Evolutionary conservation across 1,139 yeast species (phyloP).

Genomic region (Arxiozyma telluris): DNA sequence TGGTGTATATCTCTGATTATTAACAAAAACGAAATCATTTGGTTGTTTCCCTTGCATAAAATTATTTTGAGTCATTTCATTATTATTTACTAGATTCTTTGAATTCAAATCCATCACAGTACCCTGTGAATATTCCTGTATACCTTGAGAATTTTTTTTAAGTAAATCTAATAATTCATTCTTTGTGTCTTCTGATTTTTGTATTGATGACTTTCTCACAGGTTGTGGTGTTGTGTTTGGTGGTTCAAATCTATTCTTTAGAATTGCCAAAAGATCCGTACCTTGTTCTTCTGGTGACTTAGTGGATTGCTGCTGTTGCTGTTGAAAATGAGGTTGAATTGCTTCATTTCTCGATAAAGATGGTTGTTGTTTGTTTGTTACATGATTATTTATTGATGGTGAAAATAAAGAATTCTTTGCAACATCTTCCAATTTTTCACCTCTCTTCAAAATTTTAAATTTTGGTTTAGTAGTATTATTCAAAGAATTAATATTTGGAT

Average conservation of each 20-base stretch:
- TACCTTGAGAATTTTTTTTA: conserved; percentile 5
- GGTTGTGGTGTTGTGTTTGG: not conserved
- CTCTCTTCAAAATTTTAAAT: conserved; percentile 31
- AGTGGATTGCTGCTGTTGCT: not conserved
- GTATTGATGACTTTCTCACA: not conserved
- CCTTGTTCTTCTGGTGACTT: not conserved
- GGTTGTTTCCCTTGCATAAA: not conserved
- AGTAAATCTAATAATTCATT: conserved; percentile 10
- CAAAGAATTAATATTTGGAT: not conserved
- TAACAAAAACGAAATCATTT: not conserved
- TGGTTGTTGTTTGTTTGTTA: not conserved
- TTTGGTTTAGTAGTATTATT: conserved; percentile 18
- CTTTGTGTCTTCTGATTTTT: conserved; percentile 3
- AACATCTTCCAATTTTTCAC: conserved; percentile 20
- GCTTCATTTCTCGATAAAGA: not conserved
- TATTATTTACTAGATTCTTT: not conserved
- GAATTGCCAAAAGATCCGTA: conserved; percentile 7
- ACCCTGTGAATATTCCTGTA: not conserved
- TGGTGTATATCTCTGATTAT: not conserved
- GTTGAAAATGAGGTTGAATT: not conserved
- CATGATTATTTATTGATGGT: not conserved
- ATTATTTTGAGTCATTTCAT: not conserved
- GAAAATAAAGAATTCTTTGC: not conserved
- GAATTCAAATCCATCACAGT: not conserved
- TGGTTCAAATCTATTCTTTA: conserved; percentile 1